Conservation (phyloP, 345 rosid genomes). For the Sisymbrium irio region DNA sequence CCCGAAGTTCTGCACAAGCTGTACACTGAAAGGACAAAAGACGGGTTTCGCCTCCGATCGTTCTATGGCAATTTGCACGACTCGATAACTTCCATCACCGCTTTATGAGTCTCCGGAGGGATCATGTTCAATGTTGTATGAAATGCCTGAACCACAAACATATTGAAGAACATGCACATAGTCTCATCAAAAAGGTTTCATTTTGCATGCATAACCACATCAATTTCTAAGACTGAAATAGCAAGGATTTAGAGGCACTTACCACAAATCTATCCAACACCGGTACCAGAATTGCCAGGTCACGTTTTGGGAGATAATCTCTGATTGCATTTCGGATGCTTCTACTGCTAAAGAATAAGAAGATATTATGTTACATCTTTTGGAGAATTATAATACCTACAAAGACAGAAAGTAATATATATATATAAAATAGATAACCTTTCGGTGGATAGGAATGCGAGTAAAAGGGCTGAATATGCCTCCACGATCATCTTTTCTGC, state of each 20-base stretch:
- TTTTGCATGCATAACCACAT: background rate
- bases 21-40: conserved; percentile 33
- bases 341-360: conserved; percentile 45
- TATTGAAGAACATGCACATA: background rate
- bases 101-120: conserved; percentile 77
- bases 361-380: conserved; percentile 9
- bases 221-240: background rate
- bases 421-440: conserved; percentile 49
- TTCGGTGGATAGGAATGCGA: conserved; percentile 86
- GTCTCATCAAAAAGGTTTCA: background rate
- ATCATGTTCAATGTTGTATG: conserved; percentile 81
- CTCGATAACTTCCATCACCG: conserved; percentile 81
- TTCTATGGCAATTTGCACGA: conserved; percentile 61
- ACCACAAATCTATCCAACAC: conserved; percentile 97
- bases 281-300: conserved; percentile 64
- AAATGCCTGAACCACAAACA: conserved; percentile 54
- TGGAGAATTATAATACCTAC: background rate
- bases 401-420: background rate
- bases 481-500: conserved; percentile 94
- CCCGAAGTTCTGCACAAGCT: conserved; percentile 29
- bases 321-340: conserved; percentile 65
- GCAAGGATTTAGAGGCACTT: conserved; percentile 31
- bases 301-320: conserved; percentile 61
- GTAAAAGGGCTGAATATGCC: conserved; percentile 85
- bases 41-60: background rate